These are phyloP conservation scores for Porcisia hertigi DNA, from an alignment of 208 protist species.

Conservation along the genomic window DNA sequence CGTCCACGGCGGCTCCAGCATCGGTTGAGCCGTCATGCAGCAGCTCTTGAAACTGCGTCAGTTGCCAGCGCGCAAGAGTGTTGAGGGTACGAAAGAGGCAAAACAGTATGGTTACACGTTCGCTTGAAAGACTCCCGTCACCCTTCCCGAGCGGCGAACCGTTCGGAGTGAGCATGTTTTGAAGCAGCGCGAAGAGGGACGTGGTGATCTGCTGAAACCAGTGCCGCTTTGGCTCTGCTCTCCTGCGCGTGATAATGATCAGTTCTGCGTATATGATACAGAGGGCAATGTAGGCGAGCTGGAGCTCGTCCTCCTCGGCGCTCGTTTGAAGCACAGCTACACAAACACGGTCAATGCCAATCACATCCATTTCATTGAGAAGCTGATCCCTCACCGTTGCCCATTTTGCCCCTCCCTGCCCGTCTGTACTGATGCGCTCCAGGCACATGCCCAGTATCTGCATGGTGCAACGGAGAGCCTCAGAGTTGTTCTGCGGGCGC, in stretches of 20 bases:
- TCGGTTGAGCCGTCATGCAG: constrained; percentile 45
- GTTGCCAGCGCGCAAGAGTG: constrained; percentile 75
- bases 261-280: constrained; percentile 56
- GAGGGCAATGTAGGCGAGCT: constrained; percentile 61
- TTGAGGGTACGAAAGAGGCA: constrained; percentile 71
- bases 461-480: constrained; percentile 43
- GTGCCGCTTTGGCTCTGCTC: constrained; percentile 40
- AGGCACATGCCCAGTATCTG: constrained; percentile 56
- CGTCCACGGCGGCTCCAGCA: constrained; percentile 8
- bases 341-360: constrained; percentile 65
- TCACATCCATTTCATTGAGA: constrained; percentile 61
- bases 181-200: constrained; percentile 69
- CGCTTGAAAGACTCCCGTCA: constrained; percentile 33
- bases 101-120: constrained; percentile 64
- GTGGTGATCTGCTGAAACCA: constrained; percentile 59
- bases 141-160: constrained; percentile 29
- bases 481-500: constrained; percentile 39
- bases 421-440: constrained; percentile 46
- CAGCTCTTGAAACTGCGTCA: constrained; percentile 66
- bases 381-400: constrained; percentile 59
- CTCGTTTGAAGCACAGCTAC: constrained; percentile 55
- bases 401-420: constrained; percentile 39
- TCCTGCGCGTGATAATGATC: constrained; percentile 46
- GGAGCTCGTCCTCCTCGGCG: constrained; percentile 50
- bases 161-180: constrained; percentile 72